Percentiles rank a stretch among this genome's conserved stretches.
Conservation (phyloP, 176 grass and related monocot genomes). For the Panicum miliaceum region DNA sequence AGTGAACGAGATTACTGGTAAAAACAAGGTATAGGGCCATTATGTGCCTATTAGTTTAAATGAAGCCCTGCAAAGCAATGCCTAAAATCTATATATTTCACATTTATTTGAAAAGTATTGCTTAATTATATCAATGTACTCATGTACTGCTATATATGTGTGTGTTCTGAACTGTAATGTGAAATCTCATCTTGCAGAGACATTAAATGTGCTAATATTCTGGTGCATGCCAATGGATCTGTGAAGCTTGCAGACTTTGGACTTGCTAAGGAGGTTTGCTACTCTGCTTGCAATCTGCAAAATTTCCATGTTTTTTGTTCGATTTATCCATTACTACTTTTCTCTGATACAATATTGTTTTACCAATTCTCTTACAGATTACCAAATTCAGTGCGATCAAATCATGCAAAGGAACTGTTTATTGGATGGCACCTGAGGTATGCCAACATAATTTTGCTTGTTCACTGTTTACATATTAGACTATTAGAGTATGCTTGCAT, state of each 20-base stretch:
- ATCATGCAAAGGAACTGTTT: slow-evolving; percentile 97
- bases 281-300: slow-evolving; percentile 18
- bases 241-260: slow-evolving; percentile 99
- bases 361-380: slow-evolving; percentile 65
- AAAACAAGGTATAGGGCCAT: not conserved
- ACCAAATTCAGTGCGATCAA: slow-evolving; percentile 73
- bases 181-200: slow-evolving; percentile 66
- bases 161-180: slow-evolving; percentile 30
- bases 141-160: not conserved
- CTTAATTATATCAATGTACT: not conserved
- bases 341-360: slow-evolving; percentile 20
- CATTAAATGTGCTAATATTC: slow-evolving; percentile 97
- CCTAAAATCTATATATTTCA: not conserved
- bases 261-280: slow-evolving; percentile 78
- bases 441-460: slow-evolving; percentile 19
- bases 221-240: slow-evolving; percentile 95
- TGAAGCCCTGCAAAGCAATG: not conserved
- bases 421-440: slow-evolving; percentile 99
- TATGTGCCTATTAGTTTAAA: not conserved
- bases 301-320: slow-evolving; percentile 25
- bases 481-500: not conserved
- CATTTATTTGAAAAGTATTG: slow-evolving; percentile 12
- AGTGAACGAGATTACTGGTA: slow-evolving; percentile 6
- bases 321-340: slow-evolving; percentile 26
- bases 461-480: slow-evolving; percentile 1